These are phyloP conservation scores for Chiua virens DNA, from an alignment of 768 basidiomycete species.

Conservation along the genomic window DNA sequence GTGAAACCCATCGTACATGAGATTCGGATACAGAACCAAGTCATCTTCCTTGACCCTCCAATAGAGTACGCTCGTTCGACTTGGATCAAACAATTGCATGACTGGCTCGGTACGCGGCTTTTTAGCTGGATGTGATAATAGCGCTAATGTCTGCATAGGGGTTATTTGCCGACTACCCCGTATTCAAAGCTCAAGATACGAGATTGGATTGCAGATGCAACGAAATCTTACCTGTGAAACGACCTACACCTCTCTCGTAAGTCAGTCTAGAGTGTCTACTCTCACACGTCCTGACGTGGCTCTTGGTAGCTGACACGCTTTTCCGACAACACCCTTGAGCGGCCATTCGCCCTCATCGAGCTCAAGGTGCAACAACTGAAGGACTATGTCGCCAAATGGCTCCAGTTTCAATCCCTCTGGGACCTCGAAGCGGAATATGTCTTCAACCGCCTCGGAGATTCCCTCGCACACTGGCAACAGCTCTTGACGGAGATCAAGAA, in stretches of 20 bases:
- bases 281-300: background rate
- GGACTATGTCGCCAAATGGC: constrained; percentile 95
- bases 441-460: constrained; percentile 93
- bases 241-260: constrained; percentile 80
- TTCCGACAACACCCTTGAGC: constrained; percentile 68
- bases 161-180: constrained; percentile 84
- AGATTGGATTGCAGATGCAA: constrained; percentile 93
- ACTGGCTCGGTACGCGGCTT: constrained; percentile 67
- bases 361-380: constrained; percentile 82
- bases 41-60: constrained; percentile 97
- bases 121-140: background rate
- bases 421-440: constrained; percentile 97
- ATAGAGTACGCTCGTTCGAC: constrained; percentile 90
- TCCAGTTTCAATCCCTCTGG: constrained; percentile 99
- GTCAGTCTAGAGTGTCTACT: constrained; percentile 21
- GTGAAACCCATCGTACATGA: constrained; percentile 91
- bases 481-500: constrained; percentile 97
- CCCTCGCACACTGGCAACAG: constrained; percentile 91
- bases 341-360: constrained; percentile 86
- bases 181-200: constrained; percentile 94
- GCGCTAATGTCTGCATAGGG: constrained; percentile 41
- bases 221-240: constrained; percentile 61
- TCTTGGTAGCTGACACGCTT: constrained; percentile 66
- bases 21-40: constrained; percentile 97
- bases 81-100: constrained; percentile 89